These are phyloP conservation scores for Metschnikowia cerradonensis DNA, from an alignment of 805 yeast genomes.

Conservation along the genomic window DNA sequence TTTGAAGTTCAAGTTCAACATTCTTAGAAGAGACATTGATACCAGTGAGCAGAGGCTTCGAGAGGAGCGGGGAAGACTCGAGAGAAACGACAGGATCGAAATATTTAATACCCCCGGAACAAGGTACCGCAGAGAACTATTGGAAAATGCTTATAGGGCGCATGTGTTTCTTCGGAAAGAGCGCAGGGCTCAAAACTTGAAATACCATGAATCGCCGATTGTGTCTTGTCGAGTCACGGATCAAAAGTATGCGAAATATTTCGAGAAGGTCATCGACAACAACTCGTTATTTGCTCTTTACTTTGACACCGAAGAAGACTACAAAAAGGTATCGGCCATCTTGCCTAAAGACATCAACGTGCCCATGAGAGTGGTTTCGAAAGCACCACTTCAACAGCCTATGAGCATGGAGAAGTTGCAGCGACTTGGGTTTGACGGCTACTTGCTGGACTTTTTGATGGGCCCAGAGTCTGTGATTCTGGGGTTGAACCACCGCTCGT, in stretches of 20 bases:
- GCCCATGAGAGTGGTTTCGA: slow-evolving; percentile 49
- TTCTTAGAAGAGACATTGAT: slow-evolving; percentile 9
- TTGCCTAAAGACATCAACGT: slow-evolving; percentile 42
- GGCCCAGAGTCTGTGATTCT: slow-evolving; percentile 72
- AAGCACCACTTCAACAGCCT: slow-evolving; percentile 13
- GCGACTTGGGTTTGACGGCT: slow-evolving; percentile 74
- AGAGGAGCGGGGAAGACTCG: slow-evolving; percentile 14
- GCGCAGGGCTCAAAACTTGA: slow-evolving; percentile 36
- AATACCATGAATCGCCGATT: slow-evolving; percentile 71
- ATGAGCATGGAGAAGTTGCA: slow-evolving; percentile 32
- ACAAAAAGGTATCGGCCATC: slow-evolving; percentile 35
- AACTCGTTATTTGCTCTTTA: slow-evolving; percentile 61
- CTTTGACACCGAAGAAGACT: slow-evolving; percentile 50
- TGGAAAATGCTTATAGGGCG: slow-evolving; percentile 38
- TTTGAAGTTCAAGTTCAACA: slow-evolving; percentile 5
- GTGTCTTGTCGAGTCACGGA: slow-evolving; percentile 56
- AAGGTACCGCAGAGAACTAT: slow-evolving; percentile 30
- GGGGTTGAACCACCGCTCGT: slow-evolving; percentile 59
- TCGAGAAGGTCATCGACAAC: slow-evolving; percentile 54
- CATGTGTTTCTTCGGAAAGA: slow-evolving; percentile 32
- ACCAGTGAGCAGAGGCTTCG: slow-evolving; percentile 7
- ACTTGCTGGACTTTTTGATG: slow-evolving; percentile 58
- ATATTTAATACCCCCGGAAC: slow-evolving; percentile 34
- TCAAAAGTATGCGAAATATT: slow-evolving; percentile 45
- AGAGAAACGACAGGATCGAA: slow-evolving; percentile 46